Evolutionary conservation across 768 basidiomycete genomes (phyloP).

Genomic region (Rossbeevera mucosa): DNA sequence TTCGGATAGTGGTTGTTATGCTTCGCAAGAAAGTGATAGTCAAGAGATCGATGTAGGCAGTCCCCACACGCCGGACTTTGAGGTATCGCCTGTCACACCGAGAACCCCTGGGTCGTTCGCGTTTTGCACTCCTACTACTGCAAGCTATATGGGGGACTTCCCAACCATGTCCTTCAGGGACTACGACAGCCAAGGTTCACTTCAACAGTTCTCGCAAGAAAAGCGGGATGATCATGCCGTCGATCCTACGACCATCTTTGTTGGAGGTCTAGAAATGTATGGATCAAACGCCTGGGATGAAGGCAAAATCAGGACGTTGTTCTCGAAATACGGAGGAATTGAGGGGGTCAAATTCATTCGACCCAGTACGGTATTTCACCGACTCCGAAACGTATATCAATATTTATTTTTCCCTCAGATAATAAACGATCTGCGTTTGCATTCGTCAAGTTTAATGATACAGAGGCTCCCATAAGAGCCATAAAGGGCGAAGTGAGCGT

Average conservation of each 20-base stretch:
- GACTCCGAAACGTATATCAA: neutral
- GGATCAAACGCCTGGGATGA: slow-evolving; percentile 69
- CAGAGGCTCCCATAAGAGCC: slow-evolving; percentile 62
- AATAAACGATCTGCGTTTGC: slow-evolving; percentile 70
- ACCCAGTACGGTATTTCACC: slow-evolving; percentile 47
- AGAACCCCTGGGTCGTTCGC: slow-evolving; percentile 46
- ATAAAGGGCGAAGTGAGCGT: slow-evolving; percentile 54
- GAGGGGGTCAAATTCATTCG: slow-evolving; percentile 62
- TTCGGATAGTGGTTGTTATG: slow-evolving; percentile 15
- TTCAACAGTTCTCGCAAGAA: slow-evolving; percentile 20
- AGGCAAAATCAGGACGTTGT: slow-evolving; percentile 51
- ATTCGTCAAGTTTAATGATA: slow-evolving; percentile 67
- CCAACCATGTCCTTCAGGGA: slow-evolving; percentile 26
- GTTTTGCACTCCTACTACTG: slow-evolving; percentile 46
- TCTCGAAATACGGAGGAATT: slow-evolving; percentile 60
- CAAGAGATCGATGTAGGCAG: slow-evolving; percentile 37
- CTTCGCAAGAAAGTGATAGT: slow-evolving; percentile 19
- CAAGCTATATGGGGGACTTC: slow-evolving; percentile 33
- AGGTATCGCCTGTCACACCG: slow-evolving; percentile 46
- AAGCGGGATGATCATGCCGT: slow-evolving; percentile 37
- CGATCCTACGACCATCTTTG: slow-evolving; percentile 69
- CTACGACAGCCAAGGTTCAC: slow-evolving; percentile 19
- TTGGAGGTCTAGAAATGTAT: slow-evolving; percentile 67
- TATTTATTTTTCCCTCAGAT: slow-evolving; percentile 32
- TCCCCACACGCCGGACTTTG: slow-evolving; percentile 43